Conservation (phyloP, 768 basidiomycete genomes). For the Collybia nuda region DNA sequence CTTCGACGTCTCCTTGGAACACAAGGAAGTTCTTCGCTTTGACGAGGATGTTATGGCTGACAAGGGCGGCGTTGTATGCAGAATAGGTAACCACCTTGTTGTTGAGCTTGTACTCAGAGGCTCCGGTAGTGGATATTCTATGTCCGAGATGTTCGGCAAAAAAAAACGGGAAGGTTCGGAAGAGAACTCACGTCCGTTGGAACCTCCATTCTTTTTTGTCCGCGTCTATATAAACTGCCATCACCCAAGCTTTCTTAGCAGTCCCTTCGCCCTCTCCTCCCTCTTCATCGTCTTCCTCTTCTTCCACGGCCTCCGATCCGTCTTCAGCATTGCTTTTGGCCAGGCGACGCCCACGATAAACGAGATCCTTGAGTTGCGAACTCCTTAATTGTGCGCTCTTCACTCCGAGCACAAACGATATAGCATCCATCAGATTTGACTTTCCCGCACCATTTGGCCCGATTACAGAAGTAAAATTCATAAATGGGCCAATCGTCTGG, state of each 20-base stretch:
- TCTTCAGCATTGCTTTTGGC: conserved; percentile 46
- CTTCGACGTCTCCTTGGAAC: conserved; percentile 98
- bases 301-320: conserved; percentile 43
- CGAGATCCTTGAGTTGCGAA: conserved; percentile 91
- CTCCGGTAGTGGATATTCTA: conserved; percentile 85
- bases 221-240: conserved; percentile 83
- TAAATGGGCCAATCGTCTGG: conserved; percentile 88
- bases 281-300: conserved; percentile 52
- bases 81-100: conserved; percentile 78
- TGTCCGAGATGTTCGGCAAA: conserved; percentile 4
- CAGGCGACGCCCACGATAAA: conserved; percentile 85
- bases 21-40: conserved; percentile 99
- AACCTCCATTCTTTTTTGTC: conserved; percentile 85
- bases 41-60: conserved; percentile 91
- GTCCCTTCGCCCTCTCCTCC: conserved; percentile 73
- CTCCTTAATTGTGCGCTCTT: conserved; percentile 92
- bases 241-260: conserved; percentile 94
- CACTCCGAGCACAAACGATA: conserved; percentile 97
- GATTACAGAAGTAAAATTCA: conserved; percentile 92
- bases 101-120: conserved; percentile 91
- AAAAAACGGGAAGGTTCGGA: background rate
- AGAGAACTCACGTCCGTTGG: conserved; percentile 77
- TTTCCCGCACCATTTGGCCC: conserved; percentile 99
- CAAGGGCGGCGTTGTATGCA: conserved; percentile 85
- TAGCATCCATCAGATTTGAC: conserved; percentile 99